Percentiles rank a stretch among this genome's conserved stretches.
phyloP scores from a whole-genome alignment of 305 asterid species.

The Solanum hybrid region DNA sequence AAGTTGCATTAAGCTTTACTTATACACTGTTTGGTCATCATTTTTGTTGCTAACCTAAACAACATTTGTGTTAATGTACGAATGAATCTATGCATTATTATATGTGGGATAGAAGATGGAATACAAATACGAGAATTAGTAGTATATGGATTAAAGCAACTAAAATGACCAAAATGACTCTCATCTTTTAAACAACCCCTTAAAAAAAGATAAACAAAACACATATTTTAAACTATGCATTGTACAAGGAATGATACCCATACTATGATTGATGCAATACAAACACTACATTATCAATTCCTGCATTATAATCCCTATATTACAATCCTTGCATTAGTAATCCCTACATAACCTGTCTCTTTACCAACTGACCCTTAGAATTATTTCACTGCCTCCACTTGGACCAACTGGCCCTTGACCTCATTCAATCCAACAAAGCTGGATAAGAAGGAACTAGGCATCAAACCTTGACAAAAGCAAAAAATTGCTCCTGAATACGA shows the following conservation, averaged over 20 bases:
- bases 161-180: background rate
- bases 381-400: background rate
- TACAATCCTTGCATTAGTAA: background rate
- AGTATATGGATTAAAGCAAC: background rate
- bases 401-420: background rate
- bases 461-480: constrained; percentile 82
- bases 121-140: background rate
- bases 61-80: background rate
- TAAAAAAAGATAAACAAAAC: background rate
- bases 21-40: background rate
- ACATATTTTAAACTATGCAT: background rate
- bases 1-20: background rate
- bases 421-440: background rate
- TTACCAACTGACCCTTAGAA: background rate
- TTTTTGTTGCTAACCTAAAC: background rate
- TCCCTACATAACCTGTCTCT: background rate
- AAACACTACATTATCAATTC: background rate
- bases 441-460: background rate
- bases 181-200: background rate
- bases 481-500: constrained; percentile 83
- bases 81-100: background rate
- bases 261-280: background rate
- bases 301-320: background rate
- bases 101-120: background rate
- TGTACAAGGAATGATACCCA: background rate